A percentile compares a stretch with the other conserved stretches of the same genome.
Evolutionary conservation across 352 stramenopile genomes (phyloP).

Genomic region (Thraustotheca clavata): DNA sequence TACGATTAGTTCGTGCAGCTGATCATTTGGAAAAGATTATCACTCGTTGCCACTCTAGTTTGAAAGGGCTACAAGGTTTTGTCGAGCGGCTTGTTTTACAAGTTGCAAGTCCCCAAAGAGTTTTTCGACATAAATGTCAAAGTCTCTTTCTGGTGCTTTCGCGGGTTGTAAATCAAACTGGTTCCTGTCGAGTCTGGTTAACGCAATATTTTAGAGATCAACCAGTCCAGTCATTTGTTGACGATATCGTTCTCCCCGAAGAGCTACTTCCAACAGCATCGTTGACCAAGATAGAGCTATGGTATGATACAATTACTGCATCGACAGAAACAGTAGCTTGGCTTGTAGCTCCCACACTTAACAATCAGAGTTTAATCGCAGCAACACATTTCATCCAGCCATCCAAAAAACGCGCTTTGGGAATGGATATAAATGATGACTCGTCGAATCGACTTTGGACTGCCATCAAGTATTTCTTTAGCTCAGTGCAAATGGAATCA

Average conservation of each 20-base stretch:
- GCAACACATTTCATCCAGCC: not conserved
- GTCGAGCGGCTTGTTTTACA: conserved; percentile 5
- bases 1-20: conserved; percentile 31
- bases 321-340: conserved; percentile 4
- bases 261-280: not conserved
- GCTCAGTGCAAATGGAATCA: not conserved
- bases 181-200: conserved; percentile 2
- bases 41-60: conserved; percentile 45
- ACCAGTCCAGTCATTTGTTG: not conserved
- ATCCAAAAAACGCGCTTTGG: not conserved
- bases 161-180: not conserved
- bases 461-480: not conserved
- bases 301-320: conserved; percentile 12
- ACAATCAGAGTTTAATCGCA: not conserved
- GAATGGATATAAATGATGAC: not conserved
- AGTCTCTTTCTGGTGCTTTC: conserved; percentile 3
- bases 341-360: not conserved
- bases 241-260: not conserved
- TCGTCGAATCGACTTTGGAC: not conserved
- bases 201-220: not conserved
- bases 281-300: not conserved
- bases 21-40: conserved; percentile 38
- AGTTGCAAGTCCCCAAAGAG: not conserved
- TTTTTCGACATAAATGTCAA: not conserved
- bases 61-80: not conserved